These are phyloP conservation scores for Geranium incanum DNA, from an alignment of 441 rosid species.

Conservation along the genomic window DNA sequence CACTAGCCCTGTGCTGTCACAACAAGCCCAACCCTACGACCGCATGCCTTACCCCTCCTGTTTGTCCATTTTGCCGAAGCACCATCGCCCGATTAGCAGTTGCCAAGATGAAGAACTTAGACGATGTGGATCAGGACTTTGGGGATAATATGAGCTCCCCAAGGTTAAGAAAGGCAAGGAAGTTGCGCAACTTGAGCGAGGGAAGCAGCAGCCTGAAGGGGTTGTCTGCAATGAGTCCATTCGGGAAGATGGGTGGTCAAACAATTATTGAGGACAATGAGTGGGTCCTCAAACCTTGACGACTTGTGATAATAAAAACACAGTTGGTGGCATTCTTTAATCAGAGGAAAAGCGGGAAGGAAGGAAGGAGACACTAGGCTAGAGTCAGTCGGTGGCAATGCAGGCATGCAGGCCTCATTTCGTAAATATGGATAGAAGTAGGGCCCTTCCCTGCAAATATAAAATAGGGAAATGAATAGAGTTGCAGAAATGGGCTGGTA, in stretches of 20 bases:
- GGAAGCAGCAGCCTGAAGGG: conserved; percentile 97
- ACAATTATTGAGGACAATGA: conserved; percentile 65
- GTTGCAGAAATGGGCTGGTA: not conserved
- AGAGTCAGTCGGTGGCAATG: conserved; percentile 1
- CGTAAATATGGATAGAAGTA: conserved; percentile 13
- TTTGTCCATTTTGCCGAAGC: conserved; percentile 96
- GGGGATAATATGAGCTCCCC: conserved; percentile 54
- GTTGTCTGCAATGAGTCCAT: conserved; percentile 51
- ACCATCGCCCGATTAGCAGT: conserved; percentile 53
- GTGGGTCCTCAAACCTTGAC: conserved; percentile 49
- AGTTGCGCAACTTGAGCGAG: conserved; percentile 62
- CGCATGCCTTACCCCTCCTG: conserved; percentile 62
- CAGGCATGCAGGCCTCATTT: conserved; percentile 26
- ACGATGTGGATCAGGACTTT: conserved; percentile 40
- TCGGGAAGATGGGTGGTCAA: conserved; percentile 67
- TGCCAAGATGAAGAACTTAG: conserved; percentile 41
- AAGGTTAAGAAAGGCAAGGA: conserved; percentile 56
- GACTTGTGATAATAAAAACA: not conserved
- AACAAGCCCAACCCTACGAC: conserved; percentile 95
- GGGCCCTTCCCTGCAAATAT: not conserved
- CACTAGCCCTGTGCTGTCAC: conserved; percentile 85
- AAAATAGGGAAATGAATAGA: not conserved
- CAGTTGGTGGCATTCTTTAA: not conserved
- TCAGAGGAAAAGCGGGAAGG: not conserved
- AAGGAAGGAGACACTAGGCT: conserved; percentile 17